Percentiles rank a stretch among this genome's conserved stretches.
Evolutionary conservation across 139 green algal genomes (phyloP).

Genomic region (Haematococcus lacustris): DNA sequence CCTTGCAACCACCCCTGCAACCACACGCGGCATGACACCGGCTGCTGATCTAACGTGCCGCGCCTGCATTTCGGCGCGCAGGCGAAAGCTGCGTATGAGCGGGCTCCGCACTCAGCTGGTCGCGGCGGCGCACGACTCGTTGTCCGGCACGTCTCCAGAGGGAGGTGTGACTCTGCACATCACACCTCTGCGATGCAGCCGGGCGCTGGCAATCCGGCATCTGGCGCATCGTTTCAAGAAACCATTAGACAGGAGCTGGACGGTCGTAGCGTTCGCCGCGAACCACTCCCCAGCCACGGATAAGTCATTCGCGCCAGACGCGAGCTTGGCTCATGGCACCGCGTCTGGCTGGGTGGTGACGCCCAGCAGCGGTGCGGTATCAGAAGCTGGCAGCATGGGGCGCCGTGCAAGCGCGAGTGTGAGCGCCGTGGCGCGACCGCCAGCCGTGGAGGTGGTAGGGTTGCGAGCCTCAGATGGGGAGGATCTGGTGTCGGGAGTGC

Average conservation of each 20-base stretch:
- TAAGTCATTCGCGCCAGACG: background rate
- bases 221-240: conserved; percentile 42
- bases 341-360: background rate
- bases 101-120: conserved; percentile 36
- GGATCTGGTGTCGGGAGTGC: conserved; percentile 47
- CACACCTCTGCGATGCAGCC: conserved; percentile 65
- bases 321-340: background rate
- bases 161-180: conserved; percentile 54
- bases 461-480: conserved; percentile 24
- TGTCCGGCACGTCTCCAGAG: background rate
- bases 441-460: background rate
- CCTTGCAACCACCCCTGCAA: background rate
- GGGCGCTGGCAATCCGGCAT: conserved; percentile 70
- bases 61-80: background rate
- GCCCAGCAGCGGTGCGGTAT: background rate
- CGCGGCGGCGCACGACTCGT: background rate
- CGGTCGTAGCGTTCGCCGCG: conserved; percentile 28
- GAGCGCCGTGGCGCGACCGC: background rate
- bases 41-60: background rate
- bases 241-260: conserved; percentile 27
- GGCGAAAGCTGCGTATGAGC: conserved; percentile 31
- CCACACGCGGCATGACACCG: background rate
- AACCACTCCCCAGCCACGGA: background rate
- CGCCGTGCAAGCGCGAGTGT: background rate
- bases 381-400: background rate